Evolutionary conservation across 768 basidiomycete species (phyloP).

Genomic region (Panus rudis): DNA sequence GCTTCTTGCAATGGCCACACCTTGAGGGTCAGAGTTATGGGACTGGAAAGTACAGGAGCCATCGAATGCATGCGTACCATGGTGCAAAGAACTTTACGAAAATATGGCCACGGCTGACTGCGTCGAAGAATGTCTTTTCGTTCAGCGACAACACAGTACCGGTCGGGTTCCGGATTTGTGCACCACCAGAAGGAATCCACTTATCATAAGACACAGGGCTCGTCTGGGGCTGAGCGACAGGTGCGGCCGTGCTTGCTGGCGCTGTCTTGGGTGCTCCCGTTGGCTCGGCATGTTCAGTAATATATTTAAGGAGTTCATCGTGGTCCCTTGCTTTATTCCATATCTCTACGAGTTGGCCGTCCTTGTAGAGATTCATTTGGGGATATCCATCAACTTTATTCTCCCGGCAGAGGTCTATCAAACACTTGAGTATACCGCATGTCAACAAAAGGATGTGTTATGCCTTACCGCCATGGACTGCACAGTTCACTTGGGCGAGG

Average conservation of each 20-base stretch:
- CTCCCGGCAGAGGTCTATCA: slow-evolving; percentile 69
- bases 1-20: slow-evolving; percentile 96
- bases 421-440: background rate
- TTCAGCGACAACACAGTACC: slow-evolving; percentile 35
- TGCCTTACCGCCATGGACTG: slow-evolving; percentile 64
- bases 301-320: slow-evolving; percentile 47
- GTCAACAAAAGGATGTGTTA: background rate
- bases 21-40: slow-evolving; percentile 20
- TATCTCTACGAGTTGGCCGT: slow-evolving; percentile 53
- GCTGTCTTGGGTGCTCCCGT: slow-evolving; percentile 6
- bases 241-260: slow-evolving; percentile 27
- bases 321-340: slow-evolving; percentile 51
- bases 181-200: too few species aligned
- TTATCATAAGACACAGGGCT: slow-evolving; percentile 27
- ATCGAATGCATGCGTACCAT: slow-evolving; percentile 45
- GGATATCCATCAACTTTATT: slow-evolving; percentile 71
- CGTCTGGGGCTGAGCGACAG: slow-evolving; percentile 26
- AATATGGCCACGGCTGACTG: slow-evolving; percentile 38
- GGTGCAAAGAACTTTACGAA: slow-evolving; percentile 88
- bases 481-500: slow-evolving; percentile 79
- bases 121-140: slow-evolving; percentile 41
- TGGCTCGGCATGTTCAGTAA: slow-evolving; percentile 37
- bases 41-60: background rate
- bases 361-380: slow-evolving; percentile 61
- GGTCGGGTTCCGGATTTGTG: too few species aligned